phyloP scores from a whole-genome alignment of 2,329 filamentous ascomycete species.

The Ophiostoma piceae region DNA sequence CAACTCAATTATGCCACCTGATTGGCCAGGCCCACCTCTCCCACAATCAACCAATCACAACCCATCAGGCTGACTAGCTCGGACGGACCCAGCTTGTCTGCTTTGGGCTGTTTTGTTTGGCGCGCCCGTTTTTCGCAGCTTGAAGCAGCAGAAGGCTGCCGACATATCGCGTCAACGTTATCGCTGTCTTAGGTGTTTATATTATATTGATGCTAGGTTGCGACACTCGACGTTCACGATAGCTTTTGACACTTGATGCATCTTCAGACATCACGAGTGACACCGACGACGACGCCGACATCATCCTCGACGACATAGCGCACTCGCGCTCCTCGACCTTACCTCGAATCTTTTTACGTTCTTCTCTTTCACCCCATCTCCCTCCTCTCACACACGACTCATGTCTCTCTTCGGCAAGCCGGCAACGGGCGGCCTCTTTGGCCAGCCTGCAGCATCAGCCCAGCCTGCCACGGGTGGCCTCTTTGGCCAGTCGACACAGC shows the following conservation, averaged over 20 bases:
- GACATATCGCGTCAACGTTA: background rate
- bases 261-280: background rate
- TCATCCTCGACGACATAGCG: background rate
- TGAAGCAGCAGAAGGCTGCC: background rate
- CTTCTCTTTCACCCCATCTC: background rate
- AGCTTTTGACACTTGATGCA: background rate
- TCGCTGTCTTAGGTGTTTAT: background rate
- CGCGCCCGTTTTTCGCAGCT: conserved; percentile 13
- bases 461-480: conserved; percentile 16
- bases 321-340: background rate
- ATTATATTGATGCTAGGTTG: background rate
- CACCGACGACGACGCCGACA: background rate
- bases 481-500: conserved; percentile 21
- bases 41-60: conserved; percentile 26
- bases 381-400: background rate
- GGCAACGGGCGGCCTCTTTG: conserved; percentile 22
- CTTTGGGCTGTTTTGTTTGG: conserved; percentile 16
- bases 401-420: conserved; percentile 29
- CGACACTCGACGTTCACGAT: background rate
- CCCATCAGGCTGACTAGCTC: conserved; percentile 24
- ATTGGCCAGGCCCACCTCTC: conserved; percentile 26
- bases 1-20: conserved; percentile 26
- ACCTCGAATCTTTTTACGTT: background rate
- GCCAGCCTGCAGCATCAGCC: conserved; percentile 17
- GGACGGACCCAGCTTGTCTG: conserved; percentile 1